Base-by-base conservation (phyloP, 192 early-diverging fungal species). In the Backusella macrospora region DNA sequence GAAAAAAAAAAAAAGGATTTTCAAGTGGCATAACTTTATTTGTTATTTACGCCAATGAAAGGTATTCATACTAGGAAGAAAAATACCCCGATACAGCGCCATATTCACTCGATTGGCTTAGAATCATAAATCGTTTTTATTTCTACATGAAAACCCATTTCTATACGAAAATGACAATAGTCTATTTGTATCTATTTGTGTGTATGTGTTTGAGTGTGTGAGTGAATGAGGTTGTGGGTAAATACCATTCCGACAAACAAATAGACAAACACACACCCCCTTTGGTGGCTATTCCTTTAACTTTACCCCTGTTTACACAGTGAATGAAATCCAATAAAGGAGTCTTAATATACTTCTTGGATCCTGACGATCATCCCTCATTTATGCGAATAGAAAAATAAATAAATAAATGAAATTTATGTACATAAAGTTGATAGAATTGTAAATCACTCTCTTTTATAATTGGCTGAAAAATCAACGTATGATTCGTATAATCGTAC, bases 341-440 rank as follows among this genome's bases (percentile, higher is more conserved):
- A 49, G 48, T 49, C 48, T 21, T 49, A 49, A 49, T 49, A 49
- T n/a, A 49, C 48, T n/a, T 49, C 8, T 49, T 49, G 48, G 48
- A 49, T 49, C 48, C 48, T 49, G 48, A 21, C 48, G 48, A 49
- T 49, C 48, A 15, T 49, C 48, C 48, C 18, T 5, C 48, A 15
- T 18, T 49, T n/a, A n/a, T n/a, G n/a, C n/a, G n/a, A n/a, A n/a
- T n/a, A n/a, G n/a, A n/a, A n/a, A 49, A 18, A 49, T n/a, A 49
- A 49, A 49, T n/a, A 49, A 6, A 42, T 49, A 49, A 49, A 49
- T 18, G 16, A n/a, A 21, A 49, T 18, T 49, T 16, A n/a, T 49
- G 15, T 8, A 49, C 9, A 8, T 49, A 49, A 5, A 10, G 16
- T 49, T 18, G 18, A 49, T 16, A n/a, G n/a, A n/a, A n/a, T 18